Conservation (phyloP, 371 early-diverging fungal species). For the Rhizopus microsporus region DNA sequence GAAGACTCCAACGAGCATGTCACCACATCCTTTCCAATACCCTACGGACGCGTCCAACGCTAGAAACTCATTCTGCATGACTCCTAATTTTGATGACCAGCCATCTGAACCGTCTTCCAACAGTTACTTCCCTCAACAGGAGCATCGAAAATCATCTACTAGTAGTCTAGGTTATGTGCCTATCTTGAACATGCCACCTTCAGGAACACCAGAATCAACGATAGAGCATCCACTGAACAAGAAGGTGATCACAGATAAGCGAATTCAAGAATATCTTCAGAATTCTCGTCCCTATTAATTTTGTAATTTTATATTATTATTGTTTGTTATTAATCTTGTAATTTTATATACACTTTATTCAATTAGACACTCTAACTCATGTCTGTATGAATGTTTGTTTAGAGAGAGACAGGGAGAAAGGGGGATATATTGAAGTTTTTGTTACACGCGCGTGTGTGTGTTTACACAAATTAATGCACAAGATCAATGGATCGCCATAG, state of each 20-base stretch:
- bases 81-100: constrained; percentile 18
- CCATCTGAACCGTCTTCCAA: not conserved
- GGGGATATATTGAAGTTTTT: too few species aligned
- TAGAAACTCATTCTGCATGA: constrained; percentile 19
- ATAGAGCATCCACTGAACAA: constrained; percentile 34
- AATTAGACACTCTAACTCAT: too few species aligned
- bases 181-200: constrained; percentile 16
- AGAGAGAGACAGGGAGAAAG: too few species aligned
- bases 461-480: too few species aligned
- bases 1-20: constrained; percentile 21
- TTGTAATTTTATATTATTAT: not conserved
- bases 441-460: too few species aligned
- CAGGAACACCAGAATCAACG: not conserved
- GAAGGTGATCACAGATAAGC: constrained; percentile 37
- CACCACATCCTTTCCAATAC: constrained; percentile 17
- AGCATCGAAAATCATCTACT: not conserved
- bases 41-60: constrained; percentile 1
- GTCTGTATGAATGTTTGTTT: too few species aligned
- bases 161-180: constrained; percentile 6
- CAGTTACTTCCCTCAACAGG: constrained; percentile 1
- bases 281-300: not conserved
- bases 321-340: too few species aligned
- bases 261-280: constrained; percentile 38
- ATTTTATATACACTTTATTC: not conserved
- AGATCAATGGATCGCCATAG: too few species aligned